Percentiles rank a stretch among this genome's conserved stretches.
These are phyloP conservation scores for Populus hybrid DNA, from an alignment of 441 rosid species.

Conservation along the genomic window DNA sequence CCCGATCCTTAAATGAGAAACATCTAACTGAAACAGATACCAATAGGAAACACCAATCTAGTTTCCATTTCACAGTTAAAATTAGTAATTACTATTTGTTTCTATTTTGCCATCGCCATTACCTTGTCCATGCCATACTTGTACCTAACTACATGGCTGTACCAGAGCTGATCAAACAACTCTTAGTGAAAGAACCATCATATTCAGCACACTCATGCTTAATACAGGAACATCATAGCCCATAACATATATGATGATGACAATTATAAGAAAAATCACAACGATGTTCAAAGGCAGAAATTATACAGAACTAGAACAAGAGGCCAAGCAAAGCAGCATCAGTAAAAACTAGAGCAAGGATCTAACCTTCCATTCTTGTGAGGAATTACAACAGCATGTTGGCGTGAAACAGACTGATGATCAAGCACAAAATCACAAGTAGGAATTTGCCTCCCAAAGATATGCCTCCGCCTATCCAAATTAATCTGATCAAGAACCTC, in stretches of 20 bases:
- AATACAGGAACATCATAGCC: not conserved
- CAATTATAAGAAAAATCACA: not conserved
- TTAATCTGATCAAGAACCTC: constrained; percentile 75
- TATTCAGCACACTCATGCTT: not conserved
- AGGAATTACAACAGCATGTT: constrained; percentile 93
- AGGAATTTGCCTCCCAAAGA: constrained; percentile 82
- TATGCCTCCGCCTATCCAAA: constrained; percentile 69
- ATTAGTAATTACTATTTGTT: not conserved
- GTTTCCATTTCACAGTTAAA: not conserved
- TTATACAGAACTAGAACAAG: not conserved
- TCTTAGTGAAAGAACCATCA: not conserved
- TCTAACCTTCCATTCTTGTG: constrained; percentile 89
- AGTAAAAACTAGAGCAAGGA: constrained; percentile 5
- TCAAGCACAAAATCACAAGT: constrained; percentile 93
- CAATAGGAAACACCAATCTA: not conserved
- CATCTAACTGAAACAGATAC: not conserved
- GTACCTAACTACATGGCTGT: not conserved
- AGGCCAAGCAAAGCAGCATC: not conserved
- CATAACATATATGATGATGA: not conserved
- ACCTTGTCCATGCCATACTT: not conserved
- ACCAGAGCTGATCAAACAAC: not conserved
- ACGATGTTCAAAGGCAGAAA: not conserved
- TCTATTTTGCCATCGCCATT: not conserved
- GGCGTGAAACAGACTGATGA: constrained; percentile 96
- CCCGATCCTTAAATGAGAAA: not conserved